These are phyloP conservation scores for Parasarocladium wereldwijsianum DNA, from an alignment of 2,329 filamentous ascomycete genomes.

Conservation along the genomic window DNA sequence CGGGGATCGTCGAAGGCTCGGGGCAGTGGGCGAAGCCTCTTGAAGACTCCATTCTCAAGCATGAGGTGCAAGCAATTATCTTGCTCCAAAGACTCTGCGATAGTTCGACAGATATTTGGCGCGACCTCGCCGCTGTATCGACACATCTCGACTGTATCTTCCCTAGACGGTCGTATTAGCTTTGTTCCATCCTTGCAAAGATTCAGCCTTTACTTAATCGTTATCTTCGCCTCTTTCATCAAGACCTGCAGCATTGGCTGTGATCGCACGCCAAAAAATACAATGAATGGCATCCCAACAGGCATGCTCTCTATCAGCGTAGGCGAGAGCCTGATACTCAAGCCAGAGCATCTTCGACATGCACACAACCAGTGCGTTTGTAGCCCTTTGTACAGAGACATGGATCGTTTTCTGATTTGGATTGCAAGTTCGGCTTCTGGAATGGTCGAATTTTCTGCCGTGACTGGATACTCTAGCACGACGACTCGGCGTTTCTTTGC, in stretches of 20 bases:
- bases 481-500: conserved; percentile 14
- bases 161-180: neutral
- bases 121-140: neutral
- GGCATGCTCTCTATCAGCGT: neutral
- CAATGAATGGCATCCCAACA: conserved; percentile 7
- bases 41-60: neutral
- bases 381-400: conserved; percentile 3
- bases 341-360: conserved; percentile 4
- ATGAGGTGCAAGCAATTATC: conserved; percentile 1
- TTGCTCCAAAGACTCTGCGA: conserved; percentile 1
- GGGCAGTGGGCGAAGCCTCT: conserved; percentile 2
- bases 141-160: neutral
- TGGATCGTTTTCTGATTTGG: conserved; percentile 2
- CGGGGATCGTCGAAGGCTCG: neutral
- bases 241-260: conserved; percentile 6
- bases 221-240: conserved; percentile 10
- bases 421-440: conserved; percentile 3
- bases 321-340: conserved; percentile 3
- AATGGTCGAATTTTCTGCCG: neutral
- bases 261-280: conserved; percentile 9
- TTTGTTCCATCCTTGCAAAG: neutral
- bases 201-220: conserved; percentile 7
- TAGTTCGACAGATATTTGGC: conserved; percentile 1
- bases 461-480: conserved; percentile 11
- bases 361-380: conserved; percentile 3